Evolutionary conservation across 805 yeast genomes (phyloP), one percentile per base, ranked within the genome.

Genomic region (Ogataea nonfermentans): DNA sequence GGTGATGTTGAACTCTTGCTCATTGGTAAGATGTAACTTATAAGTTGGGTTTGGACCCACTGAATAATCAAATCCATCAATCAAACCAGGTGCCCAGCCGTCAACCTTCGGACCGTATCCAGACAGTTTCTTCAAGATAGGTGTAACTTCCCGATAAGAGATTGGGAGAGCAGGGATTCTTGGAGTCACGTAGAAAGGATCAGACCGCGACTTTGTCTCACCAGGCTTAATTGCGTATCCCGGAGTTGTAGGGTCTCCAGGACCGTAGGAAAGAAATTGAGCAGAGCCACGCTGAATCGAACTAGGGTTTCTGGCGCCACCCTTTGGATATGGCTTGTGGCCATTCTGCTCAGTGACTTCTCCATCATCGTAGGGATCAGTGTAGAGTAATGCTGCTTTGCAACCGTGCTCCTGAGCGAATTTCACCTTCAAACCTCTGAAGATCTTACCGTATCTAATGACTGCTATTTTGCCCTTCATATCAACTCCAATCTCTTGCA

Each of bases 221-320:
- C 73, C 76, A n/a, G 84, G 77, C 33, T 70, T 73, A 24, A 79
- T 73, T 4, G 84, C 75, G 47, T 70, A 74, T 2, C 84, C 86
- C 1, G 89, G 89, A 1, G 89, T 78, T 0, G 89, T 75, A 12
- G 93, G 93, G 54, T 84, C 93, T 24, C 93, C 93, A 1, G 90
- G 89, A 4, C 69, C 64, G 33, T 58, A 59, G 4, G 84, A 71
- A 23, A 82, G 61, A 53, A 74, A 84, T 57, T 75, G 78, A 4
- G 81, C 84, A 29, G 86, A 78, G 1, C 93, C 93, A 51, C 93
- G 70, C 64, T 84, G 90, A 22, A 85, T 81, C 10, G 84, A 66
- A 6, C 83, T 75, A 25, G 90, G 90, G 55, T 84, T 79, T 47
- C 93, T 71, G 0, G 90, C 89, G 1, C 83, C 84, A 2, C 93